Conservation (phyloP, 2,329 filamentous ascomycete species). For the Sclerotinia trifoliorum region DNA sequence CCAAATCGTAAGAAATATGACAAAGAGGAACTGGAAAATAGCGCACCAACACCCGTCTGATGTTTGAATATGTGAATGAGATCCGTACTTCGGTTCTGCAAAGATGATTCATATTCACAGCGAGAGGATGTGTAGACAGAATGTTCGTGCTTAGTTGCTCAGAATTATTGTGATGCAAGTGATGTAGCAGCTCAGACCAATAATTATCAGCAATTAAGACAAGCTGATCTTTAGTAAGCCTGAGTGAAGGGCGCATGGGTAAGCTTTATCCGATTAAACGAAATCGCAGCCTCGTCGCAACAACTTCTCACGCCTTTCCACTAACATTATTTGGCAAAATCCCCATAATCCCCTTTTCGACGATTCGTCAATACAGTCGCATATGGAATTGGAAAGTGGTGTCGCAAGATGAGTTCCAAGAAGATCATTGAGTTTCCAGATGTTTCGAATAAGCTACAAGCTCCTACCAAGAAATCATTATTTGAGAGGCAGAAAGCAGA, state of each 20-base stretch:
- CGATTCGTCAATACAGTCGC: neutral
- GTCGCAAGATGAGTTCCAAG: slow-evolving; percentile 28
- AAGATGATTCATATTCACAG: neutral
- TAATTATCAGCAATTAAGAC: slow-evolving; percentile 5
- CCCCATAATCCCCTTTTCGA: neutral
- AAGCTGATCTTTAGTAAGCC: slow-evolving; percentile 4
- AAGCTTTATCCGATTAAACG: slow-evolving; percentile 11
- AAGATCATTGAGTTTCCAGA: slow-evolving; percentile 59
- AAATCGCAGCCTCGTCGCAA: slow-evolving; percentile 11
- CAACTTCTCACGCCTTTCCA: neutral
- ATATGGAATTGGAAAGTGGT: slow-evolving; percentile 1
- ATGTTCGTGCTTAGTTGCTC: neutral
- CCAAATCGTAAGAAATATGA: slow-evolving; percentile 10
- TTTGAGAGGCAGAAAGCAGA: slow-evolving; percentile 89
- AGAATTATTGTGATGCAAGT: neutral
- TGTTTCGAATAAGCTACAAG: slow-evolving; percentile 73
- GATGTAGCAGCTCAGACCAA: neutral
- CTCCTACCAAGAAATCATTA: slow-evolving; percentile 77
- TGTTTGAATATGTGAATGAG: neutral
- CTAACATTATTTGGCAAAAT: neutral
- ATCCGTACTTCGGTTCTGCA: neutral
- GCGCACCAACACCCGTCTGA: neutral
- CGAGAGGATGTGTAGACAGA: too few species aligned
- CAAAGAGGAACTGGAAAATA: neutral
- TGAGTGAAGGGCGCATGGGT: neutral